Evolutionary conservation across 495 filamentous ascomycete species (phyloP).

Genomic region (Penicillium parvum): DNA sequence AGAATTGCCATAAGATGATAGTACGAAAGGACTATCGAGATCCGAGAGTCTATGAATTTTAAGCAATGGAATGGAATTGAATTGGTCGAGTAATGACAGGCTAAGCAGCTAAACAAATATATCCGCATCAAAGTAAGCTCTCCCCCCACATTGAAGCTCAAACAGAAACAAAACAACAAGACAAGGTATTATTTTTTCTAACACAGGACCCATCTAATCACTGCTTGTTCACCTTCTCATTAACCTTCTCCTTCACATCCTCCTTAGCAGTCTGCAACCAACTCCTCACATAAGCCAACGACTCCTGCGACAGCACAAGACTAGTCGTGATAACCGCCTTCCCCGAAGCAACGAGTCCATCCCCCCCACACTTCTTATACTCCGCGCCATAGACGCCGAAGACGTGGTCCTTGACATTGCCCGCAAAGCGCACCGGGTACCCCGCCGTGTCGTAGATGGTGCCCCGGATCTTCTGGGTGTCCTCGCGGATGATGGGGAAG

Average conservation of each 20-base stretch:
- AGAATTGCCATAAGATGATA: too few species aligned
- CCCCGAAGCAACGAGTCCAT: constrained; percentile 60
- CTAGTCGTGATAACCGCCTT: constrained; percentile 74
- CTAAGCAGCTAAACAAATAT: constrained; percentile 2
- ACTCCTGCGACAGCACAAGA: constrained; percentile 66
- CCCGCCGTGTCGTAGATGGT: constrained; percentile 59
- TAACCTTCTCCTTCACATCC: constrained; percentile 52
- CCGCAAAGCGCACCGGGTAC: constrained; percentile 61
- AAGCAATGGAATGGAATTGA: not conserved
- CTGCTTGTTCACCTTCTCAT: constrained; percentile 47
- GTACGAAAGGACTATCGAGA: too few species aligned
- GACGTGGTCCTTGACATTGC: constrained; percentile 72
- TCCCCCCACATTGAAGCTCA: not conserved
- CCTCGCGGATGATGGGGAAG: constrained; percentile 86
- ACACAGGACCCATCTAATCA: constrained; percentile 4
- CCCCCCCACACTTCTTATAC: constrained; percentile 69
- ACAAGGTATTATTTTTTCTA: constrained; percentile 29
- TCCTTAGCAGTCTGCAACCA: constrained; percentile 57
- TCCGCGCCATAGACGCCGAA: constrained; percentile 66
- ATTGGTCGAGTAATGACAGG: not conserved
- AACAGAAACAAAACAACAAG: not conserved
- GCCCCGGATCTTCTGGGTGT: constrained; percentile 69
- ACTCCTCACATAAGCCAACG: constrained; percentile 52
- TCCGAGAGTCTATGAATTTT: too few species aligned
- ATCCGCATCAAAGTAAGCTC: not conserved